These are phyloP conservation scores for Mycena haematopus DNA, from an alignment of 768 basidiomycete genomes.

Conservation along the genomic window DNA sequence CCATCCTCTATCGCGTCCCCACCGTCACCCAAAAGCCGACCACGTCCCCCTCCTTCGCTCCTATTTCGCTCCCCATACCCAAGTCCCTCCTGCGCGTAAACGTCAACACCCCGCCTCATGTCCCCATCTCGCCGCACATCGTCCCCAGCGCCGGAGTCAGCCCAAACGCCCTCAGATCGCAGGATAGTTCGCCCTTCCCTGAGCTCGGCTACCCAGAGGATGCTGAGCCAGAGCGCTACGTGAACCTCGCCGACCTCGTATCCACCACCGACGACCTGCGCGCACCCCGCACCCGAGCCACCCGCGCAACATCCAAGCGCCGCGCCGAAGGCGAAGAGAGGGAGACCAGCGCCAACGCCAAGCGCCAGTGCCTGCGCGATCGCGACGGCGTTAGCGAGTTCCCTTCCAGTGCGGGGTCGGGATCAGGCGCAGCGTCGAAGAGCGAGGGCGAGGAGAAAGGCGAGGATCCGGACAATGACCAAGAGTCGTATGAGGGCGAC, in stretches of 20 bases:
- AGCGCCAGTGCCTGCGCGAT: constrained; percentile 8
- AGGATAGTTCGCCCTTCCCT: constrained; percentile 3
- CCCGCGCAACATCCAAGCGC: not conserved
- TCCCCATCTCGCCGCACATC: constrained; percentile 17
- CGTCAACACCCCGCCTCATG: constrained; percentile 23
- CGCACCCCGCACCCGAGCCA: not conserved
- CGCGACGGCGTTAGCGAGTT: not conserved
- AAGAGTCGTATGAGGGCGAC: not conserved
- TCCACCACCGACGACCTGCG: not conserved
- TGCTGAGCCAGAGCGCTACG: constrained; percentile 15
- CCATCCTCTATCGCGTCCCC: no score
- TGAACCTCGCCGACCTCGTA: constrained; percentile 22
- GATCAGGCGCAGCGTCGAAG: no score
- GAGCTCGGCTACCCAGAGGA: constrained; percentile 14
- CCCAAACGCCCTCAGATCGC: not conserved
- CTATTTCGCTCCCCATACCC: constrained; percentile 15
- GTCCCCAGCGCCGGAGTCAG: not conserved
- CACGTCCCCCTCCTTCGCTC: not conserved
- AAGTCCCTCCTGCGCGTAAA: constrained; percentile 24
- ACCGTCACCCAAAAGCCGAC: no score
- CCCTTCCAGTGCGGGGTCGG: no score
- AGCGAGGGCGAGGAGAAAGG: not conserved
- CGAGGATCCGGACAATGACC: no score
- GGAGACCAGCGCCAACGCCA: not conserved
- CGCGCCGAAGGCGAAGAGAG: not conserved